Conservation (phyloP, 2,329 filamentous ascomycete species). For the Dendrostoma leiphaemia region DNA sequence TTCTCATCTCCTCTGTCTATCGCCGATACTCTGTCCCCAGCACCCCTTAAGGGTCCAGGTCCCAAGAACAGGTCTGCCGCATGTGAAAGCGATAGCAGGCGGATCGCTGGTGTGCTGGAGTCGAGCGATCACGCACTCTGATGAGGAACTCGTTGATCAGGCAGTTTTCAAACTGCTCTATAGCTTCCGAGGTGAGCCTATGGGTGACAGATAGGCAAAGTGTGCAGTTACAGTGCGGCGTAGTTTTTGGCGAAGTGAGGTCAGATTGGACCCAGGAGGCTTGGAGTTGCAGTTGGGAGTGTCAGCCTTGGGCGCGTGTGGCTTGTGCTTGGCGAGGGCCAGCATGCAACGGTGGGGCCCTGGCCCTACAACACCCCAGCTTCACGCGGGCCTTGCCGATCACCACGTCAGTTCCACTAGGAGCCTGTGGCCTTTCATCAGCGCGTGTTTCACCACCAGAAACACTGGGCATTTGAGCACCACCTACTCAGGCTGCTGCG, state of each 20-base stretch:
- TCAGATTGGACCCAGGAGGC: constrained; percentile 9
- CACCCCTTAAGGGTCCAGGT: constrained; percentile 34
- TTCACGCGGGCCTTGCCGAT: not conserved
- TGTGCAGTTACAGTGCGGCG: not conserved
- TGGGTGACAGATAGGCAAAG: not conserved
- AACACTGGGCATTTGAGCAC: too few relatives aligned
- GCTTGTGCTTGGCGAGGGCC: constrained; percentile 1
- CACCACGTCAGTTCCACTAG: not conserved
- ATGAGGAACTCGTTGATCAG: not conserved
- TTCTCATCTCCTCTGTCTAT: constrained; percentile 13
- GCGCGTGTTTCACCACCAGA: not conserved
- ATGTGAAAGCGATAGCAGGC: constrained; percentile 23
- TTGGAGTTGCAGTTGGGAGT: not conserved
- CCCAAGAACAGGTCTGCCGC: constrained; percentile 20
- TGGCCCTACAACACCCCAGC: not conserved
- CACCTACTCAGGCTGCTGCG: too few relatives aligned
- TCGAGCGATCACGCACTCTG: not conserved
- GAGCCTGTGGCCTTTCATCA: constrained; percentile 2
- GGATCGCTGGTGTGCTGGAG: constrained; percentile 2
- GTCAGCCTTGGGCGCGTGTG: constrained; percentile 19
- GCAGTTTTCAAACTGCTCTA: not conserved
- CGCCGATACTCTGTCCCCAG: constrained; percentile 24
- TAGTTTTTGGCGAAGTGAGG: not conserved
- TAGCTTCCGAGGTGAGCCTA: not conserved
- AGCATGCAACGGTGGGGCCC: not conserved